phyloP scores from a whole-genome alignment of 148 eudicot species.

The Amaranthus hypochondriacus region DNA sequence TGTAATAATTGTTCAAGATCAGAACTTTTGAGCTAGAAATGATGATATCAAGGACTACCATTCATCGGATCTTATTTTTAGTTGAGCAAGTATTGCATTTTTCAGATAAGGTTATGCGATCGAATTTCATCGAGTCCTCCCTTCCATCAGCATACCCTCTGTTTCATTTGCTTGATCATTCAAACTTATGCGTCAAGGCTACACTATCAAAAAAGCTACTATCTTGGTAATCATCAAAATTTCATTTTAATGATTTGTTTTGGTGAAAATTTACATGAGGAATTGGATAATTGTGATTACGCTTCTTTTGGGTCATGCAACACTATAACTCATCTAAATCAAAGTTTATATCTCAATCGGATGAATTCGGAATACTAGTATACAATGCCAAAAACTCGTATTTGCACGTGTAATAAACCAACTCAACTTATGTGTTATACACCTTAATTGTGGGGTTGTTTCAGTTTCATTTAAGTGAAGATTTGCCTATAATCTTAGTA shows the following conservation, averaged over 20 bases:
- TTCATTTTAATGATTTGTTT: not conserved
- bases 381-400: too few species aligned
- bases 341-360: constrained; percentile 10
- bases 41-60: constrained; percentile 11
- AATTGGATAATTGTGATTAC: constrained; percentile 3
- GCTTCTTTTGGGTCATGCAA: constrained; percentile 37
- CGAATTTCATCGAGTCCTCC: too few species aligned
- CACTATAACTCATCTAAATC: constrained; percentile 55
- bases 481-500: constrained; percentile 25
- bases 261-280: constrained; percentile 1
- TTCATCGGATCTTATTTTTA: not conserved
- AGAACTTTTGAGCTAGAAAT: constrained; percentile 7
- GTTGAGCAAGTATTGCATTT: too few species aligned
- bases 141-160: too few species aligned
- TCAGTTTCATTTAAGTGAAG: constrained; percentile 21
- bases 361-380: too few species aligned
- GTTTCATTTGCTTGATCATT: not conserved
- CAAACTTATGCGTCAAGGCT: constrained; percentile 6
- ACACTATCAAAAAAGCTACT: not conserved
- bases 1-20: not conserved
- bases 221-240: constrained; percentile 4
- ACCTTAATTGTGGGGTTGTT: constrained; percentile 19
- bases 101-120: too few species aligned
- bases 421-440: too few species aligned
- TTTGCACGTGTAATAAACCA: too few species aligned